Evolutionary conservation across 139 green algal species (phyloP).

Genomic region (Helicosporidium sp.): DNA sequence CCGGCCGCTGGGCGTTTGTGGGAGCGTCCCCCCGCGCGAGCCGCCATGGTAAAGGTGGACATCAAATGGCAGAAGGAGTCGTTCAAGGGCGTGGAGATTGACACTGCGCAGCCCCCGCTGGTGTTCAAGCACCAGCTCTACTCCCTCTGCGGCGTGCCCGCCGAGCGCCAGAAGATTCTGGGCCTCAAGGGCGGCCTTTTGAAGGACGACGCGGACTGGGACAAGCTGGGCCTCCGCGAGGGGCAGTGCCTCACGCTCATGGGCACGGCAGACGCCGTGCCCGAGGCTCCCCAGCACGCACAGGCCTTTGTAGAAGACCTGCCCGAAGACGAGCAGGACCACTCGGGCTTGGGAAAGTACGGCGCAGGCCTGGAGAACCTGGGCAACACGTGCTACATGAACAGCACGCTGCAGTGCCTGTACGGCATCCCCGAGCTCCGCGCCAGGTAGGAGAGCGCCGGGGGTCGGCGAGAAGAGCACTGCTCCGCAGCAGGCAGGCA

Average conservation of each 20-base stretch:
- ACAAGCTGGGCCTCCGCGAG: constrained; percentile 54
- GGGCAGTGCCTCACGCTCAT: constrained; percentile 88
- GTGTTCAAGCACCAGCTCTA: constrained; percentile 95
- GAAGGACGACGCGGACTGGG: constrained; percentile 79
- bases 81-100: constrained; percentile 69
- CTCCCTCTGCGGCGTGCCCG: constrained; percentile 71
- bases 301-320: constrained; percentile 82
- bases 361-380: constrained; percentile 76
- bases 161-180: constrained; percentile 90
- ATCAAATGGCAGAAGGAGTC: constrained; percentile 87
- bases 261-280: constrained; percentile 65
- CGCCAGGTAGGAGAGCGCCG: too few species aligned
- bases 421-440: constrained; percentile 53
- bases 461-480: too few species aligned
- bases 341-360: constrained; percentile 38
- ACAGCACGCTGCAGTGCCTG: constrained; percentile 76
- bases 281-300: constrained; percentile 39
- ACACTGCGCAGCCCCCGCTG: constrained; percentile 44
- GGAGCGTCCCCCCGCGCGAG: background rate
- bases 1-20: background rate
- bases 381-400: constrained; percentile 99
- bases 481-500: too few species aligned
- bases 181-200: constrained; percentile 78
- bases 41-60: constrained; percentile 35
- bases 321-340: constrained; percentile 57